phyloP scores from a whole-genome alignment of 2,329 filamentous ascomycete genomes.

The Nectriaceae sp. region DNA sequence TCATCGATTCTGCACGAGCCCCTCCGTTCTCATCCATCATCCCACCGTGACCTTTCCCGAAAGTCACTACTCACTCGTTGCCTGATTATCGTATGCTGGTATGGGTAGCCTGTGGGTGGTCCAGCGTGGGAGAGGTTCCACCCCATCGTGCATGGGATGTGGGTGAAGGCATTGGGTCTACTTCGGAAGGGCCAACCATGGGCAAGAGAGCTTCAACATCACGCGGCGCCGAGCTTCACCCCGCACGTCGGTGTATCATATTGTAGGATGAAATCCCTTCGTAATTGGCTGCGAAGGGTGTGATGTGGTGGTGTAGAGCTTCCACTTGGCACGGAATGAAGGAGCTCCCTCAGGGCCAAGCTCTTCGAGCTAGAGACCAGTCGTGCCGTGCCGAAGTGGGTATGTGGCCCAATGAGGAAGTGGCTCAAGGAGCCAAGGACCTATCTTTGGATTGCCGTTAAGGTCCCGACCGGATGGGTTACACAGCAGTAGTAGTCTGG shows the following conservation, averaged over 20 bases:
- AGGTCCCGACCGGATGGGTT: constrained; percentile 7
- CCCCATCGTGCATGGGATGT: constrained; percentile 14
- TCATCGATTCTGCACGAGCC: constrained; percentile 10
- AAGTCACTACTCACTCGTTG: constrained; percentile 17
- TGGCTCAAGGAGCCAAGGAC: constrained; percentile 3
- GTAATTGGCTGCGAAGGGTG: constrained; percentile 18
- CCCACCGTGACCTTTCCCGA: constrained; percentile 7
- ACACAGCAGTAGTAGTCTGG: constrained; percentile 11
- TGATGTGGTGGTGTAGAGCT: constrained; percentile 14
- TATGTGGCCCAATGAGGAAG: constrained; percentile 2
- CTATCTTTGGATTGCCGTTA: not conserved
- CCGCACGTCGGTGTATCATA: constrained; percentile 19
- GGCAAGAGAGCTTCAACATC: constrained; percentile 9
- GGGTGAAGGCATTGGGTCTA: constrained; percentile 8
- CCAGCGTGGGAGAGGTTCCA: constrained; percentile 18
- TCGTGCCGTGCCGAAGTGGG: constrained; percentile 19
- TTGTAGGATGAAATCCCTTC: constrained; percentile 8
- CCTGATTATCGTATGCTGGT: constrained; percentile 24
- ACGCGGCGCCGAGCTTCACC: constrained; percentile 21
- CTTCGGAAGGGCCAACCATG: constrained; percentile 16
- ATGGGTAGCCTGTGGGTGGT: constrained; percentile 14
- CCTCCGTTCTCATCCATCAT: constrained; percentile 6
- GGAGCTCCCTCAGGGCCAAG: constrained; percentile 15
- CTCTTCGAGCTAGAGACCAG: constrained; percentile 11
- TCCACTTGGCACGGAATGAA: constrained; percentile 8